These are phyloP conservation scores for Ustilago shanxiensis DNA, from an alignment of 1,284 basidiomycete species.

Conservation along the genomic window DNA sequence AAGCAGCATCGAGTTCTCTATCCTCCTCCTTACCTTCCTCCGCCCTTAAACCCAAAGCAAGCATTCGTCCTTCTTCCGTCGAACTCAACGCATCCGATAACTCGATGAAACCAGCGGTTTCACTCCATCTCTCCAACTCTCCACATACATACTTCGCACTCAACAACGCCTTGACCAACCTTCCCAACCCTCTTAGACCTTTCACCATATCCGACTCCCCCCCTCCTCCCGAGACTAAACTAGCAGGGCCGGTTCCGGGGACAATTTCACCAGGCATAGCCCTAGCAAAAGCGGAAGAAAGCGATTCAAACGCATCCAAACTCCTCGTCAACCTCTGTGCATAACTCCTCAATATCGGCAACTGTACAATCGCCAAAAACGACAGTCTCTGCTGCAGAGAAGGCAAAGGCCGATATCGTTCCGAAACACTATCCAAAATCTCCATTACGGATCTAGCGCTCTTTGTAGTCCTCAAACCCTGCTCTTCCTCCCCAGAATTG, in stretches of 20 bases:
- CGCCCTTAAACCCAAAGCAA: conserved; percentile 30
- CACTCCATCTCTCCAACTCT: conserved; percentile 59
- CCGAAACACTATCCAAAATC: conserved; percentile 72
- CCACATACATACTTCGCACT: conserved; percentile 51
- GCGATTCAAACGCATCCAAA: conserved; percentile 88
- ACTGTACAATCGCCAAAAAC: conserved; percentile 86
- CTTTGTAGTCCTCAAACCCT: conserved; percentile 51
- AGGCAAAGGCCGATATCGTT: conserved; percentile 89
- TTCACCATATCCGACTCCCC: conserved; percentile 62
- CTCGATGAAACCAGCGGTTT: conserved; percentile 55
- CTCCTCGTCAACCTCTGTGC: conserved; percentile 82
- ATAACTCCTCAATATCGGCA: conserved; percentile 85
- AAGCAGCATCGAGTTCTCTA: conserved; percentile 60
- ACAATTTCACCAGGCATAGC: conserved; percentile 83
- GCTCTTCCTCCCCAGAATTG: neutral
- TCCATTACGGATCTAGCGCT: conserved; percentile 51
- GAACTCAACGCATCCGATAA: conserved; percentile 46
- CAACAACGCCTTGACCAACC: conserved; percentile 63
- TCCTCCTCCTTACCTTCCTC: conserved; percentile 47
- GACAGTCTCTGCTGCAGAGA: conserved; percentile 80
- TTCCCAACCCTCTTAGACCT: conserved; percentile 60
- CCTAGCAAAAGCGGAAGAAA: conserved; percentile 79
- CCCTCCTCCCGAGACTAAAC: conserved; percentile 18
- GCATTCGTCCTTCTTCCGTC: conserved; percentile 38
- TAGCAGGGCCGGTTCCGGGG: conserved; percentile 4